Base-by-base conservation (phyloP, 768 basidiomycete genomes). In the Psilocybe sp. region DNA sequence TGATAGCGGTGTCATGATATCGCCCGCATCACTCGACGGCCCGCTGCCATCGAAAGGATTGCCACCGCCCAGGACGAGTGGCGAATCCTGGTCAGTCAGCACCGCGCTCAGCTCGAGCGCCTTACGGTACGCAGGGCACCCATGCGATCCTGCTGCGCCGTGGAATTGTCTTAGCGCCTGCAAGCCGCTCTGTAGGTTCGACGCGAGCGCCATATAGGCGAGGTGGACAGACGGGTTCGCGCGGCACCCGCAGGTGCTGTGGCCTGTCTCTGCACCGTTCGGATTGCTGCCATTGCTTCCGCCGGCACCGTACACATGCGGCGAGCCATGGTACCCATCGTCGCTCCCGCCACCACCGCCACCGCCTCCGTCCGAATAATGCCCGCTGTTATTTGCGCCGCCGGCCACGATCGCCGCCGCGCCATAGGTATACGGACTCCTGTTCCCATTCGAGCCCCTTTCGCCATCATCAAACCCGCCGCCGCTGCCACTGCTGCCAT, bases 71-170 rank as follows among this genome's bases (percentile, higher is more conserved):
- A 28, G 23, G 23, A 28, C 7, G 23, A 4, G 23, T 71, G 35
- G 69, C 54, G 68, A 72, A 59, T 76, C 80, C 58, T 65, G 71
- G 58, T 72, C 70, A 67, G 56, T 82, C 79, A 58, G 69, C 73
- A 28, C 76, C 79, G 64, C 78, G 81, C 75, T 74, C 32, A 89
- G 72, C 54, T 87, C 84, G 41, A 75, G 66, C 51, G 86, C 81
- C 48, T 80, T 77, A 44, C 81, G 73, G 58, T 75, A 81, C 5
- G 87, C 62, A 34, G 75, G 61, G 56, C 87, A 88, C 34, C 4
- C 23, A 7, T 66, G 68, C 4, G 81, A 65, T 45, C 78, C 75
- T 16, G 76, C 67, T 15, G 76, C 71, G 57, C 84, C 78, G 32
- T 75, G 73, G 56, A 80, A 85, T 60, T 85, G 83, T 46, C 85